These are phyloP conservation scores for Holtermanniella nyarrowii DNA, from an alignment of 768 basidiomycete genomes.

Conservation along the genomic window DNA sequence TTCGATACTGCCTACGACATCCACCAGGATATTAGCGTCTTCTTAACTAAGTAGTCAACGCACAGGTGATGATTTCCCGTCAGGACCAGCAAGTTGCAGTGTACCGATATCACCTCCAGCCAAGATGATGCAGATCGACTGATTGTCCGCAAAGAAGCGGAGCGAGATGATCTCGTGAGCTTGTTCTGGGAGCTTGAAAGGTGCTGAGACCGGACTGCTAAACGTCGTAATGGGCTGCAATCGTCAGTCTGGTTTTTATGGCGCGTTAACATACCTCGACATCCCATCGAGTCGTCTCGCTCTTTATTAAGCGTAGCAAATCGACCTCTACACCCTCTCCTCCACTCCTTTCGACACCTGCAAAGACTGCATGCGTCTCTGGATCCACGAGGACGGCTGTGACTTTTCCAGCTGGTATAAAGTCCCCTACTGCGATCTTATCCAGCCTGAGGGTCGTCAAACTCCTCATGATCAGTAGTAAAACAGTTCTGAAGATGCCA, in stretches of 20 bases:
- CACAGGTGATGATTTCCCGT: conserved; percentile 44
- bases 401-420: background rate
- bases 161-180: conserved; percentile 51
- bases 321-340: conserved; percentile 50
- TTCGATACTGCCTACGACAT: conserved; percentile 79
- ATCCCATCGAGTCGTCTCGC: conserved; percentile 11
- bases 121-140: conserved; percentile 56
- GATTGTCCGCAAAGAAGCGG: conserved; percentile 61
- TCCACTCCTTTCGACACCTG: conserved; percentile 48
- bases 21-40: conserved; percentile 46
- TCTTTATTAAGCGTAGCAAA: conserved; percentile 48
- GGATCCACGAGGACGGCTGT: conserved; percentile 25
- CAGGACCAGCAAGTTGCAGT: conserved; percentile 44
- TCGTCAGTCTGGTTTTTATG: conserved; percentile 8
- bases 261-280: conserved; percentile 11
- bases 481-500: too few species aligned
- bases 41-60: conserved; percentile 43
- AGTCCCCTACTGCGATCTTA: background rate
- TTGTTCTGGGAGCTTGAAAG: conserved; percentile 17
- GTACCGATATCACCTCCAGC: conserved; percentile 74
- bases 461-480: background rate
- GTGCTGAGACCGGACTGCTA: conserved; percentile 26
- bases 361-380: conserved; percentile 44
- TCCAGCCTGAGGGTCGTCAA: background rate
- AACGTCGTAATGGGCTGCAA: conserved; percentile 21